phyloP scores from a whole-genome alignment of 2,329 filamentous ascomycete species.

The Ascochyta koolunga region DNA sequence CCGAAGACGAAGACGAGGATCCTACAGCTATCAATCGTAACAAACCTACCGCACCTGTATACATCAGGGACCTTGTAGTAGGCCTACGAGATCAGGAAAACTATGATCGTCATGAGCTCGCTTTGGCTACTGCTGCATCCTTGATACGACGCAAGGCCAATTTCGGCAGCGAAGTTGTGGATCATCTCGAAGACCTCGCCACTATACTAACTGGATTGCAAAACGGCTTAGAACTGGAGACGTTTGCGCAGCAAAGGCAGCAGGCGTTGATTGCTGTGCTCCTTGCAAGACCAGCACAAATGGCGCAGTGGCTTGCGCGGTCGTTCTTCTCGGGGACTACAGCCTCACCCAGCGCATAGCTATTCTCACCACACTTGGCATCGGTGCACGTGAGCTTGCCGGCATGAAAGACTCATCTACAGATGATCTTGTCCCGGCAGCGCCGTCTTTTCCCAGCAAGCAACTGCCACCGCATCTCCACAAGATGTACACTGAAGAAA shows the following conservation, averaged over 20 bases:
- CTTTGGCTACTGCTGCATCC: slow-evolving; percentile 74
- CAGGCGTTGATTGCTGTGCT: slow-evolving; percentile 84
- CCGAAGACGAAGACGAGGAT: slow-evolving; percentile 92
- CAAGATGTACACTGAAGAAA: slow-evolving; percentile 64
- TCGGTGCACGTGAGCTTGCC: slow-evolving; percentile 83
- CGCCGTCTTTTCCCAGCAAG: slow-evolving; percentile 76
- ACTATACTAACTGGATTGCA: slow-evolving; percentile 78
- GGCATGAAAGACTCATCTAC: slow-evolving; percentile 69
- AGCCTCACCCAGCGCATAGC: slow-evolving; percentile 83
- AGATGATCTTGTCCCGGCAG: slow-evolving; percentile 48
- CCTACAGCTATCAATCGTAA: slow-evolving; percentile 83
- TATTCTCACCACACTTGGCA: slow-evolving; percentile 79
- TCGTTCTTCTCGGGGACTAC: slow-evolving; percentile 93
- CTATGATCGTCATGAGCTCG: slow-evolving; percentile 83
- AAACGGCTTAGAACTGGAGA: slow-evolving; percentile 77
- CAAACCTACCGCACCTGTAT: slow-evolving; percentile 85
- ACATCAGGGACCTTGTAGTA: slow-evolving; percentile 81
- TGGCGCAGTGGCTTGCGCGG: slow-evolving; percentile 83
- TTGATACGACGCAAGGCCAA: slow-evolving; percentile 87
- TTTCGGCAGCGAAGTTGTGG: slow-evolving; percentile 85
- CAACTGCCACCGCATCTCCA: slow-evolving; percentile 76
- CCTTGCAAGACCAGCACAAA: slow-evolving; percentile 73
- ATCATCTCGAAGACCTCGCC: slow-evolving; percentile 82
- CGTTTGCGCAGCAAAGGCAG: slow-evolving; percentile 76
- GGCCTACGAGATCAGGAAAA: slow-evolving; percentile 82